Percentiles rank a stretch among this genome's conserved stretches.
These are phyloP conservation scores for Linum tenue DNA, from an alignment of 345 rosid genomes.

Conservation along the genomic window DNA sequence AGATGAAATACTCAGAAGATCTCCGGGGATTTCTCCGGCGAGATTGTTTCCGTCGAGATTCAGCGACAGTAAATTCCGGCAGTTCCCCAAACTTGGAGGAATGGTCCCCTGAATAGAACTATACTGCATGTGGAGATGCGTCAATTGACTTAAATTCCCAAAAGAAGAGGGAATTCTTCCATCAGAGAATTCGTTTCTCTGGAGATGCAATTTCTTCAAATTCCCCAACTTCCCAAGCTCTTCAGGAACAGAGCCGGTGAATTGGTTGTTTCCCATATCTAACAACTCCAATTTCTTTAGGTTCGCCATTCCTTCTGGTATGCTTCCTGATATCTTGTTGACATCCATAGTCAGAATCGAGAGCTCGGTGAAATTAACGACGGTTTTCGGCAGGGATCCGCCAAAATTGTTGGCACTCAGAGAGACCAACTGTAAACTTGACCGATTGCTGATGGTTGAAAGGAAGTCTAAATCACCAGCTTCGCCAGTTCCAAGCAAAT, in stretches of 20 bases:
- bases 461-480: constrained; percentile 8
- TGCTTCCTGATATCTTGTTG: constrained; percentile 6
- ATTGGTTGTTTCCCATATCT: neutral
- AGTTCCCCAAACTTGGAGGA: constrained; percentile 9
- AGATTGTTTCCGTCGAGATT: neutral
- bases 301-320: neutral
- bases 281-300: constrained; percentile 3
- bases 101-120: neutral
- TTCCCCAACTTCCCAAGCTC: constrained; percentile 10
- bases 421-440: neutral
- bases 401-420: neutral
- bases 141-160: constrained; percentile 8
- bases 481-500: neutral
- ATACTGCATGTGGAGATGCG: neutral
- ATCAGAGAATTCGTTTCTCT: neutral
- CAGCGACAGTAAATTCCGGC: neutral
- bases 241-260: constrained; percentile 8
- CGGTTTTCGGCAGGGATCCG: neutral
- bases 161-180: neutral
- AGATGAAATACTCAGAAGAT: constrained; percentile 10
- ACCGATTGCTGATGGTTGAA: neutral
- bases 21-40: constrained; percentile 7
- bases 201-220: neutral
- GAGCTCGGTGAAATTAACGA: neutral
- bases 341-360: neutral